Percentiles rank a stretch among this genome's conserved stretches.
These are phyloP conservation scores for Nakazawaea siamensis DNA, from an alignment of 805 yeast species.

Conservation along the genomic window DNA sequence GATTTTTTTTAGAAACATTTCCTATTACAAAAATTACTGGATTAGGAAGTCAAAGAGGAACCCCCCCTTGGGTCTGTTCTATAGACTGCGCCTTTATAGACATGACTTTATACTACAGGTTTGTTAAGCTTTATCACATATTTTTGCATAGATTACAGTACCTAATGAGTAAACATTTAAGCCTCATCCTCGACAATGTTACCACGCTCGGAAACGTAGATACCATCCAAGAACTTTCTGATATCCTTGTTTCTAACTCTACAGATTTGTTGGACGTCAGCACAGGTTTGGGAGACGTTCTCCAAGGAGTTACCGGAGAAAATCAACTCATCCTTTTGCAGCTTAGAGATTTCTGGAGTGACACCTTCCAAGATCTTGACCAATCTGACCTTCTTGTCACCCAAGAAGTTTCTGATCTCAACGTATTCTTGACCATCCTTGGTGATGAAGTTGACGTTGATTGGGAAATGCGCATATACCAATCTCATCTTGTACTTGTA, in stretches of 20 bases:
- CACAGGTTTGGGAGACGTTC: slow-evolving; percentile 89
- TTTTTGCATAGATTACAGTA: too few species aligned
- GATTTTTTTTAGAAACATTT: too few species aligned
- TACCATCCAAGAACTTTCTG: slow-evolving; percentile 97
- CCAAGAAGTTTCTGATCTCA: slow-evolving; percentile 94
- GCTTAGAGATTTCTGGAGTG: slow-evolving; percentile 60
- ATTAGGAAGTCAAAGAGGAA: too few species aligned
- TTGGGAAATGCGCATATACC: slow-evolving; percentile 98
- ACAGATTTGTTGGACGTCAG: slow-evolving; percentile 89
- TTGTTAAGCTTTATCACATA: too few species aligned
- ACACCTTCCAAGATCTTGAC: slow-evolving; percentile 81
- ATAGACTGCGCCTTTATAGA: too few species aligned
- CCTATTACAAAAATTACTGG: too few species aligned
- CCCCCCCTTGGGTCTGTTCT: too few species aligned
- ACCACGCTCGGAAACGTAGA: slow-evolving; percentile 89
- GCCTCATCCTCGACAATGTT: slow-evolving; percentile 67
- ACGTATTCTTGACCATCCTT: slow-evolving; percentile 59
- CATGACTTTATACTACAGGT: too few species aligned
- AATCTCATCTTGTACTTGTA: slow-evolving; percentile 95
- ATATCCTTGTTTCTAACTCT: slow-evolving; percentile 96
- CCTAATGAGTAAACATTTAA: too few species aligned
- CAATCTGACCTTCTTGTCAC: slow-evolving; percentile 86
- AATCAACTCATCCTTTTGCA: slow-evolving; percentile 81
- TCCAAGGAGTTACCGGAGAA: slow-evolving; percentile 85
- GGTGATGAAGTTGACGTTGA: slow-evolving; percentile 79